Percentiles rank a stretch among this genome's conserved stretches.
phyloP scores from a whole-genome alignment of 495 filamentous ascomycete species.

The Sabuloglossum arenarium region DNA sequence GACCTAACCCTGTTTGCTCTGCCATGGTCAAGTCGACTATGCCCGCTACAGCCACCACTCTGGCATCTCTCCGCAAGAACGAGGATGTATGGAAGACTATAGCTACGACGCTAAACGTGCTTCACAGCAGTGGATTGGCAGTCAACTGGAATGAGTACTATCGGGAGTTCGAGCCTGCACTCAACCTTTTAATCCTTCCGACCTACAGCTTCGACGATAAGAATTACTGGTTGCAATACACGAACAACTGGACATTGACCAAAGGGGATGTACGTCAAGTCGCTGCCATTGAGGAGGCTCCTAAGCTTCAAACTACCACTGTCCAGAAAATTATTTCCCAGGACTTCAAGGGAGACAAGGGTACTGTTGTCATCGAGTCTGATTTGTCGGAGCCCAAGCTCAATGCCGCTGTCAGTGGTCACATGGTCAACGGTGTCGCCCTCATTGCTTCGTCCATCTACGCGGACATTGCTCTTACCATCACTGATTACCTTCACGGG shows the following conservation, averaged over 20 bases:
- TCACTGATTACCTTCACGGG: conserved; percentile 46
- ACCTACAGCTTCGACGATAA: conserved; percentile 61
- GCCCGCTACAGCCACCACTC: conserved; percentile 23
- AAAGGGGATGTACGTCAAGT: conserved; percentile 19
- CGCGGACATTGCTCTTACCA: conserved; percentile 57
- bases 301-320: conserved; percentile 16
- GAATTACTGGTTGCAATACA: conserved; percentile 68
- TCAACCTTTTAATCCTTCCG: conserved; percentile 45
- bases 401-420: conserved; percentile 40
- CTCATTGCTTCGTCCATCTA: conserved; percentile 44
- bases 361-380: conserved; percentile 40
- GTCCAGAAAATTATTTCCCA: conserved; percentile 28
- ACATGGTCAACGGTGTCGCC: conserved; percentile 44
- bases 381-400: conserved; percentile 41
- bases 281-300: conserved; percentile 7
- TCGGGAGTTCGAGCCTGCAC: conserved; percentile 38
- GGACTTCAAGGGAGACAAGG: conserved; percentile 29
- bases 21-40: conserved; percentile 12
- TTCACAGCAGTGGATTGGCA: conserved; percentile 44
- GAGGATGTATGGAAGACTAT: conserved; percentile 45
- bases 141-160: conserved; percentile 66
- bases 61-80: conserved; percentile 35
- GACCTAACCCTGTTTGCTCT: conserved; percentile 12
- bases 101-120: conserved; percentile 30
- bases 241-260: conserved; percentile 30